These are phyloP conservation scores for Ceratocystis eucalypticola DNA, from an alignment of 2,329 filamentous ascomycete species.

Conservation along the genomic window DNA sequence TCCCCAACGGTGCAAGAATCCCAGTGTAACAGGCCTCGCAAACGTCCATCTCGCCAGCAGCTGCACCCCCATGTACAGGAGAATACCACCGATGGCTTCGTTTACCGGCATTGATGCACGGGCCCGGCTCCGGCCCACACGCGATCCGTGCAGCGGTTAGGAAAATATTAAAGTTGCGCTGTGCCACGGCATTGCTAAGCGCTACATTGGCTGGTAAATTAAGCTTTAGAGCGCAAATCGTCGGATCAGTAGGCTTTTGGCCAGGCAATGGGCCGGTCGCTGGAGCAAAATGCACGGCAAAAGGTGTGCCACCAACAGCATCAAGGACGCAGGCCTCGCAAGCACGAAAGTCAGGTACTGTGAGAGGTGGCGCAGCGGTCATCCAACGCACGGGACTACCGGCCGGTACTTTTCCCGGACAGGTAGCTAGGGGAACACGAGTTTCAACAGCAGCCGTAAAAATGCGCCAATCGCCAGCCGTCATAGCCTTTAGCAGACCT, in stretches of 20 bases:
- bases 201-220: slow-evolving; percentile 23
- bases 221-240: slow-evolving; percentile 23
- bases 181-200: slow-evolving; percentile 23
- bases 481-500: slow-evolving; percentile 20
- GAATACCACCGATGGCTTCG: slow-evolving; percentile 28
- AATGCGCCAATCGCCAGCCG: slow-evolving; percentile 24
- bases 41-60: slow-evolving; percentile 22
- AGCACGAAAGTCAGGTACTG: slow-evolving; percentile 23
- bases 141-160: slow-evolving; percentile 23
- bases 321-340: slow-evolving; percentile 29
- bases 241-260: neutral
- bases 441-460: slow-evolving; percentile 22
- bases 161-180: slow-evolving; percentile 24
- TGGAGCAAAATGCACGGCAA: slow-evolving; percentile 24
- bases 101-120: slow-evolving; percentile 25
- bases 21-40: slow-evolving; percentile 28
- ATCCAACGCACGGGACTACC: neutral
- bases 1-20: slow-evolving; percentile 23
- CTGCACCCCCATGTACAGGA: slow-evolving; percentile 19
- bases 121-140: slow-evolving; percentile 23
- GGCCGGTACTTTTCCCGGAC: neutral
- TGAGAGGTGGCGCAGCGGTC: slow-evolving; percentile 19
- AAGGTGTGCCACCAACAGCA: slow-evolving; percentile 24
- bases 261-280: neutral
- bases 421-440: slow-evolving; percentile 5